Base-by-base conservation (phyloP, 2,329 filamentous ascomycete genomes). In the Fusarium siculi region DNA sequence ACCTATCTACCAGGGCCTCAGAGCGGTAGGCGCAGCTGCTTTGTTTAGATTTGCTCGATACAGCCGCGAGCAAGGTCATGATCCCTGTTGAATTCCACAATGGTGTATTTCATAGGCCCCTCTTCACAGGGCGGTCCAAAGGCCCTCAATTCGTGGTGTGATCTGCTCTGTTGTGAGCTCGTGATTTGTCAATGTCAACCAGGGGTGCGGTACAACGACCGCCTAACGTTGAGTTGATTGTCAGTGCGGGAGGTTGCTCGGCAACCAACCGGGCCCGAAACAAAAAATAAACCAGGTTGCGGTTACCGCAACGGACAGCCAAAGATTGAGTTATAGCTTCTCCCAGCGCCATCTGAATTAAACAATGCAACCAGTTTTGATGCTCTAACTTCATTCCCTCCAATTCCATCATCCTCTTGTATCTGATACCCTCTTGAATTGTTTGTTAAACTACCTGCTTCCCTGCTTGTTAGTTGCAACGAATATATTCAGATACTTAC, bases 241-340 rank as follows among this genome's bases (percentile, higher is more conserved):
- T 60, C 63, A 63, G 42, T 56, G 61, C 63, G 55, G 53, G 21
- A 40, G 43, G 76, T 78, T 78, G 76, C 77, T 65, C 49, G 58
- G 77, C 76, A 78, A 78, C 77, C 18, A 10, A 15, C 11, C 39
- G 14, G n/a, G 36, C 36, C 49, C 71, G 74, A 76, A 78, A 77
- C 76, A 73, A 74, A 74, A 63, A 77, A 78, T 74, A 77, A 77
- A 76, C 74, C 56, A 49, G 70, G 70, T 68, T 58, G 66, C 47
- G 40, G 60, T 42, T 57, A 58, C 68, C 47, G 53, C 63, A 53
- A 71, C 44, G 49, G 67, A 50, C 54, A 62, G 54, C 59, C 54
- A 73, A 61, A 72, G 67, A 65, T 61, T 57, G 67, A 74, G 68
- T 58, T 59, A 58, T 63, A 60, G 63, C 67, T 59, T 70, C 61